These are phyloP conservation scores for Strobilomyces dryophilus DNA, from an alignment of 768 basidiomycete genomes.

Conservation along the genomic window DNA sequence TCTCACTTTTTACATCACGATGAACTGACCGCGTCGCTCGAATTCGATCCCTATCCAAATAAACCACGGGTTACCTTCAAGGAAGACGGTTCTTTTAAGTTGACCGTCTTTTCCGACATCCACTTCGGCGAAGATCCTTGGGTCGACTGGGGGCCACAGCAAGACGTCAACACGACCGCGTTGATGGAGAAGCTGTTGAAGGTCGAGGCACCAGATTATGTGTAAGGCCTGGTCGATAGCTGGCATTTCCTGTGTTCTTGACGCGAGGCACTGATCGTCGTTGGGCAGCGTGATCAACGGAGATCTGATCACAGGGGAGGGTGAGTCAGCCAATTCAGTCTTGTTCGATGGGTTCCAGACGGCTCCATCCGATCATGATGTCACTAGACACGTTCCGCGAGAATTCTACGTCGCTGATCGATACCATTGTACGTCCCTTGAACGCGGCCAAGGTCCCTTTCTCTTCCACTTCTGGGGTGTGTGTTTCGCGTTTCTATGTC, in stretches of 20 bases:
- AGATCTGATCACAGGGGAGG: slow-evolving; percentile 70
- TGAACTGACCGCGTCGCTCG: neutral
- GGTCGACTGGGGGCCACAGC: slow-evolving; percentile 61
- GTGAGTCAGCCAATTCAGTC: slow-evolving; percentile 26
- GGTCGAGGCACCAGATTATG: slow-evolving; percentile 64
- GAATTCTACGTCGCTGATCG: slow-evolving; percentile 63
- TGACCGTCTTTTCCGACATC: slow-evolving; percentile 71
- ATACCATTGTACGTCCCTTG: slow-evolving; percentile 58
- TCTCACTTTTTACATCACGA: neutral
- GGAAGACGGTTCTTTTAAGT: slow-evolving; percentile 59
- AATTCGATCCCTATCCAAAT: slow-evolving; percentile 39
- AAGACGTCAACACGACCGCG: slow-evolving; percentile 58
- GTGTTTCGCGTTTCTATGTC: slow-evolving; percentile 14
- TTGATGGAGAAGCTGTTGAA: slow-evolving; percentile 55
- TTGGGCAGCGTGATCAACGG: slow-evolving; percentile 60
- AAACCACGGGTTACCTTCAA: slow-evolving; percentile 55
- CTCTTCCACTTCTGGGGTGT: slow-evolving; percentile 64
- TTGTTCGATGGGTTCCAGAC: neutral
- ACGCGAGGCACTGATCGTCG: neutral
- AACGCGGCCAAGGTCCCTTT: slow-evolving; percentile 58
- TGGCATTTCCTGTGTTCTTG: neutral
- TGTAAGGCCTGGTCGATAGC: slow-evolving; percentile 37
- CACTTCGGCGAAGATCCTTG: slow-evolving; percentile 77
- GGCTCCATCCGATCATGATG: neutral
- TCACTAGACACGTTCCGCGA: slow-evolving; percentile 56